Percentiles rank a stretch among this genome's conserved stretches.
These are phyloP conservation scores for Cunninghamia lanceolata DNA, from an alignment of 75 land plant genomes.

Conservation along the genomic window DNA sequence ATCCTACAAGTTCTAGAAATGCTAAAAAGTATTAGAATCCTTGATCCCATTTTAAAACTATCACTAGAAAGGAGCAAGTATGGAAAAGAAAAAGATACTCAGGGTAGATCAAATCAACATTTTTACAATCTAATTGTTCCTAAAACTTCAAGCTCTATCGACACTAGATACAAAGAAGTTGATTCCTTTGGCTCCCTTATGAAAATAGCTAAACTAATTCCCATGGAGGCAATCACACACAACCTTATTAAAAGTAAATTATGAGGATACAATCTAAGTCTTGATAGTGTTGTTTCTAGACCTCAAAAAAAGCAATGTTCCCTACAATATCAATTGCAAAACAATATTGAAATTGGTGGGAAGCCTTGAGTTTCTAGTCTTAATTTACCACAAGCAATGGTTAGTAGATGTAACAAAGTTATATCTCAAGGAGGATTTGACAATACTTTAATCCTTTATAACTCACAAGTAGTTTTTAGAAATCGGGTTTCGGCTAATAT, in stretches of 20 bases:
- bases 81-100: neutral
- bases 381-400: conserved; percentile 10
- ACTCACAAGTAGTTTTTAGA: conserved; percentile 14
- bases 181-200: neutral
- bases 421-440: conserved; percentile 11
- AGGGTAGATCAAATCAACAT: neutral
- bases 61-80: neutral
- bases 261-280: neutral
- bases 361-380: conserved; percentile 14
- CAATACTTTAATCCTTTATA: neutral
- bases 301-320: neutral
- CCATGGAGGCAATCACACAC: too few species aligned
- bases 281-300: neutral
- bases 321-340: neutral
- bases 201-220: neutral
- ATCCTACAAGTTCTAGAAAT: conserved; percentile 10
- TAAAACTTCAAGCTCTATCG: too few species aligned
- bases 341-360: neutral
- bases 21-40: neutral
- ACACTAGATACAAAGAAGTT: neutral
- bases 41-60: neutral
- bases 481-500: conserved; percentile 19
- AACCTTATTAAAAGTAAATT: neutral
- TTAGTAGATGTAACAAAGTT: conserved; percentile 44
- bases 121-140: too few species aligned